Evolutionary conservation across 2,329 filamentous ascomycete species (phyloP), one percentile per base, ranked within the genome.

Genomic region (Phaeosphaeria sp.): DNA sequence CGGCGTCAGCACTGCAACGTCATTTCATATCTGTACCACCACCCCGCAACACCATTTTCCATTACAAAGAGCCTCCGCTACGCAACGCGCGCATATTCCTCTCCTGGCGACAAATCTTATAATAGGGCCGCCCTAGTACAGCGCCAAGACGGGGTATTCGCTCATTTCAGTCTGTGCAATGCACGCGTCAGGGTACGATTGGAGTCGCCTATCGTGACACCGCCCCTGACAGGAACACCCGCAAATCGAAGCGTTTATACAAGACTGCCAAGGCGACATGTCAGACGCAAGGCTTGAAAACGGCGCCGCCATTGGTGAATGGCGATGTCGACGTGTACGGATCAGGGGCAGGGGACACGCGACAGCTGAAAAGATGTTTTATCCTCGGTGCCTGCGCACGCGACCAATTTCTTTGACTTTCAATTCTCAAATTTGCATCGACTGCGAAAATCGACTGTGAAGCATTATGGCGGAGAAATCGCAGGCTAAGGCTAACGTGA

Each of bases 401-500:
- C 36, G 36, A 39, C 11, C 36, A n/a, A n/a, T 39, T 39, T 39
- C 15, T 36, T 36, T 17, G 30, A 36, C 15, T 36, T 36, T 13
- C 11, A 36, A 36, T 13, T 3, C 33, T 2, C 23, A 44, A 17
- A 20, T 50, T 36, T 41, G 27, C 27, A n/a, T n/a, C n/a, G n/a
- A n/a, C n/a, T n/a, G n/a, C n/a, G n/a, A n/a, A 27, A 27, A 27
- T 27, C 25, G 7, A 39, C 36, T n/a, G n/a, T 18, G 48, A 21
- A 13, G 18, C 22, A 42, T 3, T 6, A 66, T 63, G 61, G 55
- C 62, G 27, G 64, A 66, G 47, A 66, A 67, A 52, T 36, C 50
- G 36, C 36, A 39, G 36, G 36, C 36, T 13, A n/a, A 39, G 33
- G 63, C 66, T n/a, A 53, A 46, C 47, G 50, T 43, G 20, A 43